Evolutionary conservation across 139 green algal genomes (phyloP).

Genomic region (Spirogloea muscicola): DNA sequence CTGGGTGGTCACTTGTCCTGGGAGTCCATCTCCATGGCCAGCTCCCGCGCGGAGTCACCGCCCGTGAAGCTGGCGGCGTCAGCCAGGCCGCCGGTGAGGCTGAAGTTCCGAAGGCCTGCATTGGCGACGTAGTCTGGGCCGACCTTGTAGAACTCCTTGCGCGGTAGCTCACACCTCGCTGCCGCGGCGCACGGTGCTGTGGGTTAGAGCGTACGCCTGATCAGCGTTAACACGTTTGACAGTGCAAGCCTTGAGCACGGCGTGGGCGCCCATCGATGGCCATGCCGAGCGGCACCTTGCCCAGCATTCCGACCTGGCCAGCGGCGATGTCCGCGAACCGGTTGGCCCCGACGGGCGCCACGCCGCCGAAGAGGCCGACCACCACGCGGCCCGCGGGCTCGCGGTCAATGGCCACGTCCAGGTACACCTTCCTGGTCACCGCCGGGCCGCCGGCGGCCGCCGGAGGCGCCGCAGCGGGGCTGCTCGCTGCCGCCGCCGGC

Average conservation of each 20-base stretch:
- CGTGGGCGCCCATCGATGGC: too few species aligned
- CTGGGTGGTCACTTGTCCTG: too few species aligned
- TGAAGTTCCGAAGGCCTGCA: constrained; percentile 11
- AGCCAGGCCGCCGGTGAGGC: neutral
- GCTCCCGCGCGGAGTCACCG: too few species aligned
- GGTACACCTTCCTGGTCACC: constrained; percentile 40
- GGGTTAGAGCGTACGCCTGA: too few species aligned
- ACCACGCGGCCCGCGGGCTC: constrained; percentile 20
- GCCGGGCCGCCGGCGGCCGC: neutral
- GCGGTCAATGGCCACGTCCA: constrained; percentile 43
- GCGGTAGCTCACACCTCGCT: too few species aligned
- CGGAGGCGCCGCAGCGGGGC: too few species aligned
- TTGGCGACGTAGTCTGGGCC: constrained; percentile 4
- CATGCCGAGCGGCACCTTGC: too few species aligned
- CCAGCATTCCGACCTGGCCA: constrained; percentile 5
- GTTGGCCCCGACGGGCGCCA: constrained; percentile 13
- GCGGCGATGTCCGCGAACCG: constrained; percentile 13
- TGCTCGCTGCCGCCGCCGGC: too few species aligned
- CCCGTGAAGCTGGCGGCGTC: constrained; percentile 2
- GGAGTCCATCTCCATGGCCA: too few species aligned
- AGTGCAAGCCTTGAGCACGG: too few species aligned
- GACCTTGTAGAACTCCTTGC: constrained; percentile 26
- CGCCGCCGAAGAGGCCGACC: constrained; percentile 38
- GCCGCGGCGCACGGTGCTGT: too few species aligned
- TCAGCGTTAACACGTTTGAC: too few species aligned